Evolutionary conservation across 1,139 yeast genomes (phyloP), one percentile per base, ranked within the genome.

Genomic region (Hyphopichia burtonii): DNA sequence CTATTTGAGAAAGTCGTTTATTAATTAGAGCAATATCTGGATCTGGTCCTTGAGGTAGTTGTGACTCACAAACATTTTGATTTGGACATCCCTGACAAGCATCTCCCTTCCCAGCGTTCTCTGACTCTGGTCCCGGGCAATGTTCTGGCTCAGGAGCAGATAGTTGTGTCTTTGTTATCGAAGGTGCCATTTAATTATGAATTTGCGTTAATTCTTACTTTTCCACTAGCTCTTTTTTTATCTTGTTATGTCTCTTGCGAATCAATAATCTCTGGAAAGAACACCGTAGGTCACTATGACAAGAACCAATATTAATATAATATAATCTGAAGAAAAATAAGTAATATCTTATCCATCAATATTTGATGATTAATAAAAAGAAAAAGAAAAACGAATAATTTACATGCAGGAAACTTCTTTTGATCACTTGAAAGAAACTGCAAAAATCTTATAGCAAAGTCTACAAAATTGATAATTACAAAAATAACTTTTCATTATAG

Each of bases 121-220:
- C 96, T 1, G 96, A 86, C 58, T 91, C 96, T 1, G 98, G 96
- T 0, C 99, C 99, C 0, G 99, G 99, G 69, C 99, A 93, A 64
- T 93, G 98, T 56, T 90, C 97, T 2, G 97, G 96, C 55, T 86
- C 90, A 2, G 87, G 84, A 0, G 78, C 78, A 39, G 58, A 55
- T 23, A 72, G 59, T 47, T 65, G 62, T 3, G 65, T 44, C 15
- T 53, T 46, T 20, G 28, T 12, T 16, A 38, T 28, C 9, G 41
- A 38, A 3, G 41, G 41, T 18, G 41, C 41, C 41, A 38, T 38
- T 20, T 20, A 8, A 20, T 18, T 20, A 31, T 20, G 8, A 20
- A 20, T 20, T 20, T 6, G 23, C n/a, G n/a, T n/a, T n/a, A n/a
- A n/a, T n/a, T n/a, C n/a, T n/a, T n/a, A n/a, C n/a, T n/a, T n/a